Conservation (phyloP, 2,329 filamentous ascomycete genomes). For the Aureobasidium vineae region DNA sequence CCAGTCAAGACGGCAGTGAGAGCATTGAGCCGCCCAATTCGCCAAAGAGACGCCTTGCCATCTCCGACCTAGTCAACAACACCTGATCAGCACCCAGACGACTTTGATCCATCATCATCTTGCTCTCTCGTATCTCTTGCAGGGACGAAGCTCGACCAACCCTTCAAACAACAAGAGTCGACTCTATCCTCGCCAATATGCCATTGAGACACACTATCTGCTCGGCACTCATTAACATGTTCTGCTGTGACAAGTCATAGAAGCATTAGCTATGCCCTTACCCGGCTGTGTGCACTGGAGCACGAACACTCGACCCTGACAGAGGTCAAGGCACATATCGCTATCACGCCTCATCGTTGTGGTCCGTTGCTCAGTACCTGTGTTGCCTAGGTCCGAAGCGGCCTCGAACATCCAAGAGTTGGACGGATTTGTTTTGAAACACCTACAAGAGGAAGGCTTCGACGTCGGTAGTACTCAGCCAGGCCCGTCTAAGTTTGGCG, state of each 20-base stretch:
- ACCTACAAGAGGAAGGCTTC: background rate
- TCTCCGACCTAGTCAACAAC: slow-evolving; percentile 15
- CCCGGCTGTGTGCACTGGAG: background rate
- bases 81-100: background rate
- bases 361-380: background rate
- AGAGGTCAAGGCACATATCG: background rate
- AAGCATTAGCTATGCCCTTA: background rate
- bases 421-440: background rate
- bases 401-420: background rate
- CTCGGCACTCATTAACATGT: background rate
- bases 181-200: background rate
- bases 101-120: background rate
- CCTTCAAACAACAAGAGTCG: background rate
- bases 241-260: background rate
- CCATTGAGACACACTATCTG: background rate
- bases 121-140: background rate
- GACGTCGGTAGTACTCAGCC: background rate
- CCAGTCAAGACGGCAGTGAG: background rate
- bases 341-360: background rate
- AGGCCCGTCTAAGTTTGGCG: background rate
- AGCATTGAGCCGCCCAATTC: background rate
- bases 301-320: background rate
- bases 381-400: background rate
- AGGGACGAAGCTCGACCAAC: background rate
- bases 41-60: slow-evolving; percentile 9